phyloP scores from a whole-genome alignment of 2,329 filamentous ascomycete species.

The Hypoxylon sp. region DNA sequence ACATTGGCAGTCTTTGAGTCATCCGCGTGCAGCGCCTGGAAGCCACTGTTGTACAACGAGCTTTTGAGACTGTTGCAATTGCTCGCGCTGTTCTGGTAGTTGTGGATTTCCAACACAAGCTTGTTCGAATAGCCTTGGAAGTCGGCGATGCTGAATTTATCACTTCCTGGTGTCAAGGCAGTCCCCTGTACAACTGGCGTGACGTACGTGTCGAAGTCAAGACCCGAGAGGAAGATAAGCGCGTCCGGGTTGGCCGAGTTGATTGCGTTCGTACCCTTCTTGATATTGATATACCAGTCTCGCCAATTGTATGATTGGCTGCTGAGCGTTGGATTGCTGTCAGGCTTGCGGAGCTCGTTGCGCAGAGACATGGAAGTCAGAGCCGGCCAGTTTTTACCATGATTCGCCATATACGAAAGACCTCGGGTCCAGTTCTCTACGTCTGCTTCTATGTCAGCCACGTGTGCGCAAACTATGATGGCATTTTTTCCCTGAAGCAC shows the following conservation, averaged over 20 bases:
- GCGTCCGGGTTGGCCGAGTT: conserved; percentile 66
- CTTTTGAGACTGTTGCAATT: conserved; percentile 64
- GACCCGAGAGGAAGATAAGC: conserved; percentile 72
- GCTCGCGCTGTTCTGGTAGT: conserved; percentile 68
- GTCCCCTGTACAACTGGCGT: conserved; percentile 66
- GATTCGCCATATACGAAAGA: conserved; percentile 71
- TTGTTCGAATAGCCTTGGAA: conserved; percentile 68
- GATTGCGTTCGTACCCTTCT: conserved; percentile 65
- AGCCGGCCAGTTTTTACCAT: conserved; percentile 65
- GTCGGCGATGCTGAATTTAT: conserved; percentile 61
- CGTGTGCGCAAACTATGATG: not conserved
- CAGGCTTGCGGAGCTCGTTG: conserved; percentile 67
- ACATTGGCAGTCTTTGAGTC: conserved; percentile 58
- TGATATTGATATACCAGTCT: conserved; percentile 67
- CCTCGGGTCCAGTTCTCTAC: conserved; percentile 73
- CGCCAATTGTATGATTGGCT: conserved; percentile 68
- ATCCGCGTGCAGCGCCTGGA: conserved; percentile 64
- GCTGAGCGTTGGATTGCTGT: conserved; percentile 54
- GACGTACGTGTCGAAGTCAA: conserved; percentile 70
- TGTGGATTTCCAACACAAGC: conserved; percentile 73
- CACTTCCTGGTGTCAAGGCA: conserved; percentile 63
- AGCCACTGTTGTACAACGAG: conserved; percentile 66
- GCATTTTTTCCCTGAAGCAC: not conserved
- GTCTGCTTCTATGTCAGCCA: conserved; percentile 48
- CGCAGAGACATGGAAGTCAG: conserved; percentile 67